A percentile compares a stretch with the other conserved stretches of the same genome.
These are phyloP conservation scores for Wallacemonas sp. DNA, from an alignment of 208 protist species.

Conservation along the genomic window DNA sequence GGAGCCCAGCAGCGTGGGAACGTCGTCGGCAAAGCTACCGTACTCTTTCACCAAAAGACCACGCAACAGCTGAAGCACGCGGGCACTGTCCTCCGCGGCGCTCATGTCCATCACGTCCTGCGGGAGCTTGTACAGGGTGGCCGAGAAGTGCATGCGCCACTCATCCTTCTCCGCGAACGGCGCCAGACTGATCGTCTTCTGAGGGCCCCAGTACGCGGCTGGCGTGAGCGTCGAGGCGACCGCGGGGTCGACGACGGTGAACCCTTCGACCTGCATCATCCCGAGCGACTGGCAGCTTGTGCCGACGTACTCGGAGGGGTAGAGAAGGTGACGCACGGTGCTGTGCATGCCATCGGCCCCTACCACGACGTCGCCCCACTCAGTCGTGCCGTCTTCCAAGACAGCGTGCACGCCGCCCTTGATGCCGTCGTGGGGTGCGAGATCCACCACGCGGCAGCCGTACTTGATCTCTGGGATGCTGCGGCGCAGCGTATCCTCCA, in stretches of 20 bases:
- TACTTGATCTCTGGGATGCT: constrained; percentile 78
- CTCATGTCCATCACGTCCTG: constrained; percentile 56
- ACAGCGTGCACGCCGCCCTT: constrained; percentile 84
- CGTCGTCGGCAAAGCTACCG: constrained; percentile 42
- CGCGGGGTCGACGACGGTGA: constrained; percentile 21
- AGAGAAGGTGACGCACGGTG: constrained; percentile 76
- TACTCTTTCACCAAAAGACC: constrained; percentile 58
- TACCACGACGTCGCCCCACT: constrained; percentile 91
- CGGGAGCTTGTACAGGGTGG: constrained; percentile 61
- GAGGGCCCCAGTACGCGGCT: constrained; percentile 2
- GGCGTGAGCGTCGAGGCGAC: constrained; percentile 16
- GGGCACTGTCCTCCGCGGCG: constrained; percentile 38
- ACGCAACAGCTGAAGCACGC: constrained; percentile 50
- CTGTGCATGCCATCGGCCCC: constrained; percentile 88
- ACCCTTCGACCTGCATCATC: constrained; percentile 83
- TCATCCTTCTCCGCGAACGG: constrained; percentile 27
- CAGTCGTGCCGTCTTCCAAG: constrained; percentile 68
- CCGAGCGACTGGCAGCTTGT: constrained; percentile 66
- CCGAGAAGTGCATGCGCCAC: constrained; percentile 60
- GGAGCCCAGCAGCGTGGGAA: constrained; percentile 34
- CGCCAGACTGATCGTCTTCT: constrained; percentile 6
- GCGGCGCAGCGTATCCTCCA: constrained; percentile 63
- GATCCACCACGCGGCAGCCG: constrained; percentile 66
- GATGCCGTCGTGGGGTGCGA: constrained; percentile 79
- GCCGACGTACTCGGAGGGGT: constrained; percentile 73